Evolutionary conservation across 1,284 basidiomycete genomes (phyloP).

Genomic region (Boletus mariae): DNA sequence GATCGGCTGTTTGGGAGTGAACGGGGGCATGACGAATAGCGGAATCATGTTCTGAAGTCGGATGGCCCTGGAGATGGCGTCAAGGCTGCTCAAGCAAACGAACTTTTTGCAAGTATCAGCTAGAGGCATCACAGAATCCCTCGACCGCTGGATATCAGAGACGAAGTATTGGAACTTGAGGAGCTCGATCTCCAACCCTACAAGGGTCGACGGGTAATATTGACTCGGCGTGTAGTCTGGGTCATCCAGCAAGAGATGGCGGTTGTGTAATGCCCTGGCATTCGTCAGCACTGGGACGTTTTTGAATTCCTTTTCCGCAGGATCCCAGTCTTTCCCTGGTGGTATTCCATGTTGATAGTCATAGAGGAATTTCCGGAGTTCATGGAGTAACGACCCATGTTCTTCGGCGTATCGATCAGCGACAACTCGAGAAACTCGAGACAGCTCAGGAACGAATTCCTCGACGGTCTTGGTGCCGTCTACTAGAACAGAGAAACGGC

Average conservation of each 20-base stretch:
- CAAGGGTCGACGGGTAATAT: neutral
- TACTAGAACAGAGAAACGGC: neutral
- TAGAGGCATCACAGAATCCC: neutral
- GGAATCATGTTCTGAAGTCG: neutral
- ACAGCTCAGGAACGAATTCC: neutral
- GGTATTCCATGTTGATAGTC: too few relatives aligned
- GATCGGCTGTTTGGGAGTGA: neutral
- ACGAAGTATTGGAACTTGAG: neutral
- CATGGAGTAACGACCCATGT: neutral
- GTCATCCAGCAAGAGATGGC: neutral
- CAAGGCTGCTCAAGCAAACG: neutral
- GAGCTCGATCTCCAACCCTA: neutral
- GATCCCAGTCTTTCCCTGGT: too few relatives aligned
- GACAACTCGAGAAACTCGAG: neutral
- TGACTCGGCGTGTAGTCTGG: neutral
- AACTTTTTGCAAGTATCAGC: neutral
- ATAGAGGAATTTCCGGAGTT: too few relatives aligned
- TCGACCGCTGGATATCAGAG: neutral
- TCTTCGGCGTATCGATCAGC: neutral
- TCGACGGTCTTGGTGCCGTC: neutral
- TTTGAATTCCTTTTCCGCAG: too few relatives aligned
- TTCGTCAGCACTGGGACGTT: too few relatives aligned
- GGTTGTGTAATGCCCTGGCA: neutral
- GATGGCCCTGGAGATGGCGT: neutral
- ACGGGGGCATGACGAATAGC: neutral